Base-by-base conservation (phyloP, 805 yeast genomes). In the Candida michaelii region DNA sequence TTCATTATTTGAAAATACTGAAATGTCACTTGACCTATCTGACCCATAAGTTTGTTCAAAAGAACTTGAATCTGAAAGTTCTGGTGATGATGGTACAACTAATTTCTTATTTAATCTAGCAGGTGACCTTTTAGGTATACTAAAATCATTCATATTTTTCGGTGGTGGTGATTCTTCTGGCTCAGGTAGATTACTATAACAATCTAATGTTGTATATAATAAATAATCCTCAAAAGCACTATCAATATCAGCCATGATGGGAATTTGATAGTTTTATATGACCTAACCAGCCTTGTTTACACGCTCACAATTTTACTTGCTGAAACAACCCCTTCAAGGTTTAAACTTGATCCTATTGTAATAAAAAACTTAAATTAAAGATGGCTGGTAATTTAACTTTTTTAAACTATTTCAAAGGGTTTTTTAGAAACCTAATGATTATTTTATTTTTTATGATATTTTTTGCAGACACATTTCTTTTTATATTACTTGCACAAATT, bases 21-120 rank as follows among this genome's bases (percentile, higher is more conserved):
- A 55, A 11, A 50, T 53, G 4, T 44, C 45, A 24, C 46, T 43
- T 12, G 56, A 40, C 29, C 46, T 33, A 19, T 45, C 49, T 11
- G 56, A 51, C 3, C 48, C 40, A 43, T 53, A 49, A 35, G 36
- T 33, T 3, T 21, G 29, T 15, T 56, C 59, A 18, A 45, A 37
- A 5, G 57, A 53, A 33, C 59, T 51, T 5, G 54, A 21, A 21
- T 54, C 61, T 57, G 56, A 60, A 33, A 46, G 32, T 35, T 44
- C 30, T 19, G 42, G 45, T 31, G 55, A 56, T 3, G 57, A 46
- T 4, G 44, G 39, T 19, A 44, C 42, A 13, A 36, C 33, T 9
- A 30, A 21, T 15, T 42, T 23, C 4, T 39, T 42, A 12, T 42
- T 40, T 4, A 51, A 41, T 37, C 57, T 51, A 7, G 42, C 49